Conservation (phyloP, 148 eudicot genomes). For the Chenopodium berlandieri region DNA sequence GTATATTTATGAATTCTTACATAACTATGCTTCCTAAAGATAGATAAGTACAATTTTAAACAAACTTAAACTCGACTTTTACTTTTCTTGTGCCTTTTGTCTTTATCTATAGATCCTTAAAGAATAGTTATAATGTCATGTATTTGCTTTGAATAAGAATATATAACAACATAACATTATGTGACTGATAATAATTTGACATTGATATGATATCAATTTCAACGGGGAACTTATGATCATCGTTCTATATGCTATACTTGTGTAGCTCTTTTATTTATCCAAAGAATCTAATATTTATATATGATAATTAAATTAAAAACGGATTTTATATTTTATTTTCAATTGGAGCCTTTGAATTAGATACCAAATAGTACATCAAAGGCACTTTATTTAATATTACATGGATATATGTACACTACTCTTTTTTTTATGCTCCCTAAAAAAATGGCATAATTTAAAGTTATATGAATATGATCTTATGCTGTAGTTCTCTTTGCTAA, state of each 20-base stretch:
- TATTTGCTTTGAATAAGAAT: constrained; percentile 15
- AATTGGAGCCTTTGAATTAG: constrained; percentile 28
- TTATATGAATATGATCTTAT: background rate
- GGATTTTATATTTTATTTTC: background rate
- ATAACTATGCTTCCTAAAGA: background rate
- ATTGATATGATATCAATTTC: constrained; percentile 16
- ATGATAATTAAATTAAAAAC: background rate
- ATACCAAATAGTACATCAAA: constrained; percentile 10
- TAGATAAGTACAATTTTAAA: background rate
- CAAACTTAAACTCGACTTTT: constrained; percentile 4
- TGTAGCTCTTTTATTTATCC: background rate
- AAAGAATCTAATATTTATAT: background rate
- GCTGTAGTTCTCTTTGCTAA: background rate
- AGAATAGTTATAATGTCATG: constrained; percentile 18
- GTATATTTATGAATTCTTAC: too few relatives aligned
- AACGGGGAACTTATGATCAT: constrained; percentile 16
- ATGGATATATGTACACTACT: background rate
- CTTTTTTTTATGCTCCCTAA: background rate
- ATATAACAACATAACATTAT: constrained; percentile 10
- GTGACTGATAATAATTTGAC: constrained; percentile 19
- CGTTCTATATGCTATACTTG: constrained; percentile 9
- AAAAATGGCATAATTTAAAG: background rate
- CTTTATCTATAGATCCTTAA: constrained; percentile 11
- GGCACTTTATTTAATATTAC: constrained; percentile 1
- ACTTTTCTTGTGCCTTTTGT: constrained; percentile 10